These are phyloP conservation scores for Yarrowia yakushimensis DNA, from an alignment of 805 yeast species.

Conservation along the genomic window DNA sequence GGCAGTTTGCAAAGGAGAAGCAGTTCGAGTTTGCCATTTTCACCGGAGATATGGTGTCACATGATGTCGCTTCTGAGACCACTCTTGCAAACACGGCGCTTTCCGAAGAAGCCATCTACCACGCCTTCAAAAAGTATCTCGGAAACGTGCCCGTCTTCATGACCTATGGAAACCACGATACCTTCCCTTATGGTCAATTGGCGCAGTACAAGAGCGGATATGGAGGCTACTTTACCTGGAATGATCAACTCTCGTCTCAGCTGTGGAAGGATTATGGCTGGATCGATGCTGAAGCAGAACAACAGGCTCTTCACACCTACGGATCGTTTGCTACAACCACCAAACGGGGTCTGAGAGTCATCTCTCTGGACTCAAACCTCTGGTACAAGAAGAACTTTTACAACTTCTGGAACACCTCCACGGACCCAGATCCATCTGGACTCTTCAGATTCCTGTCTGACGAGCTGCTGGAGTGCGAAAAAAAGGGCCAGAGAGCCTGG, in stretches of 20 bases:
- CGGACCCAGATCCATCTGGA: conserved; percentile 62
- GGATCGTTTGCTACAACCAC: conserved; percentile 60
- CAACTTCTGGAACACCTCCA: conserved; percentile 44
- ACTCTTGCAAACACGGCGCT: conserved; percentile 47
- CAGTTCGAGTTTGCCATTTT: conserved; percentile 60
- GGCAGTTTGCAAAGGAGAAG: conserved; percentile 38
- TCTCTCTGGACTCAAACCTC: conserved; percentile 62
- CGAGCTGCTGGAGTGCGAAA: conserved; percentile 60
- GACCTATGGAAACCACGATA: conserved; percentile 68
- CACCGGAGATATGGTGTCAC: conserved; percentile 75
- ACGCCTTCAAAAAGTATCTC: conserved; percentile 51
- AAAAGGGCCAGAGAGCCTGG: conserved; percentile 64
- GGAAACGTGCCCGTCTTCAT: conserved; percentile 56
- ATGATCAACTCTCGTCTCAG: conserved; percentile 47
- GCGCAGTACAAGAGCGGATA: conserved; percentile 52
- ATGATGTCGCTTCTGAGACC: conserved; percentile 46
- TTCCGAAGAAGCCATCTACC: conserved; percentile 52
- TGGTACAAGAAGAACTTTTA: conserved; percentile 65
- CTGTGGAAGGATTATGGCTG: conserved; percentile 49
- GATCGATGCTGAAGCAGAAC: conserved; percentile 39
- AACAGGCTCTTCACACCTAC: conserved; percentile 44
- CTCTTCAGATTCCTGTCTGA: conserved; percentile 57
- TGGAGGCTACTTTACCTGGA: conserved; percentile 44
- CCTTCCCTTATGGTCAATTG: conserved; percentile 67
- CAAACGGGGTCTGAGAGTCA: conserved; percentile 54